phyloP scores from a whole-genome alignment of 176 grass and related monocot species.

The Panicum miliaceum region DNA sequence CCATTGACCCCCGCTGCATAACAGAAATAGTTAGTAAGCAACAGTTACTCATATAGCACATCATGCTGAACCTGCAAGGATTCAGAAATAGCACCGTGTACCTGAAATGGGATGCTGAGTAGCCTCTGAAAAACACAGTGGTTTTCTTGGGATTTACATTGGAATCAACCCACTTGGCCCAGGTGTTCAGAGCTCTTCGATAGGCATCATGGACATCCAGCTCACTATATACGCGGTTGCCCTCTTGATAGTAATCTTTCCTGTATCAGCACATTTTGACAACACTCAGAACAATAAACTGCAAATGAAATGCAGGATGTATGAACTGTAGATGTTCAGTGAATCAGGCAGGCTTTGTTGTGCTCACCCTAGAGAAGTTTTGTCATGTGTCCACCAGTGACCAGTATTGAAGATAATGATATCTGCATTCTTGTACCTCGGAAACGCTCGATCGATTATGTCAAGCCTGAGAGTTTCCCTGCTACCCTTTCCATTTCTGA shows the following conservation, averaged over 20 bases:
- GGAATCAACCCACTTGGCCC: slow-evolving; percentile 83
- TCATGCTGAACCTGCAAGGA: background rate
- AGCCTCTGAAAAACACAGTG: slow-evolving; percentile 84
- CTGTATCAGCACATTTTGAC: slow-evolving; percentile 45
- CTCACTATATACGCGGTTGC: slow-evolving; percentile 59
- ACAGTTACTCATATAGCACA: background rate
- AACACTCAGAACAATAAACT: slow-evolving; percentile 28
- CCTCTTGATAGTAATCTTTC: slow-evolving; percentile 93
- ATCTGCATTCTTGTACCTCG: slow-evolving; percentile 73
- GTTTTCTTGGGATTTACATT: slow-evolving; percentile 67
- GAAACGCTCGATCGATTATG: slow-evolving; percentile 54
- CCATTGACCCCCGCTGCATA: slow-evolving; percentile 87
- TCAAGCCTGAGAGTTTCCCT: slow-evolving; percentile 90
- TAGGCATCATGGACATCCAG: slow-evolving; percentile 84
- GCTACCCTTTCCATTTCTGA: slow-evolving; percentile 42
- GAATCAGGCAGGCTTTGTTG: slow-evolving; percentile 11
- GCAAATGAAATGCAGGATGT: slow-evolving; percentile 19
- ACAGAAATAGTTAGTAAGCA: background rate
- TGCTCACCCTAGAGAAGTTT: slow-evolving; percentile 85
- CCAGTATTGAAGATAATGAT: slow-evolving; percentile 92
- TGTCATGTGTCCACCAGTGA: slow-evolving; percentile 98
- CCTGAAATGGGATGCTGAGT: slow-evolving; percentile 93
- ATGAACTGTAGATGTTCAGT: background rate
- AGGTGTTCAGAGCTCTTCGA: slow-evolving; percentile 76
- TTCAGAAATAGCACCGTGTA: slow-evolving; percentile 25